Evolutionary conservation across 2,329 filamentous ascomycete species (phyloP), one percentile per base, ranked within the genome.

Genomic region (Myriosclerotinia curreyana): DNA sequence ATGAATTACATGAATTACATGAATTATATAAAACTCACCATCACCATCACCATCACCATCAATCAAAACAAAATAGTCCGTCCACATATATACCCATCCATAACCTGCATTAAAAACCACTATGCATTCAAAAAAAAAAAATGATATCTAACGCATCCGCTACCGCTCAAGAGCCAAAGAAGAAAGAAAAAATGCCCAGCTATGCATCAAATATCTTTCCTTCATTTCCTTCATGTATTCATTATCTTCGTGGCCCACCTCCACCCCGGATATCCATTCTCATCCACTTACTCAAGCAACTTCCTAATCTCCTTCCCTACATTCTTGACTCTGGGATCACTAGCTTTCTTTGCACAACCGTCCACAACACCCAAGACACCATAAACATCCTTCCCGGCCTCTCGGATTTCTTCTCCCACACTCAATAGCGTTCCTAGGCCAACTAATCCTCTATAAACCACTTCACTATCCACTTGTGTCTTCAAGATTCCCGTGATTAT

Each of bases 391-490:
- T 81, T 81, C 62, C 83, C 82, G 46, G 83, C 82, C 70, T 79
- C 78, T 69, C 80, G 83, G 65, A 88, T 82, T 62, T 87, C 71
- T 73, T 78, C 42, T 77, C 79, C 66, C 77, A 90, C 78, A 7
- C 80, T 81, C 31, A 92, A 75, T 65, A 96, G 74, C 1, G 93
- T 99, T 0, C 95, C 96, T 0, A 94, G 77, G 0, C 91, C 91
- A 8, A 96, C 90, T 7, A 98, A 81, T 0, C 86, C 86, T 28
- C 95, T 86, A 74, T 93, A 98, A 4, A 95, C 78, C 0, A 91
- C 90, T 74, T 98, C 95, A 0, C 87, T 85, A 71, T 98, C 93
- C 2, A 81, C 85, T 68, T 91, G 87, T 4, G 80, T 82, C 7
- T 80, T 77, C 1, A 96, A 76, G 0, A 94, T 82, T 64, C 81